Conservation (phyloP, 352 stramenopile genomes). For the Globisporangium lucens region DNA sequence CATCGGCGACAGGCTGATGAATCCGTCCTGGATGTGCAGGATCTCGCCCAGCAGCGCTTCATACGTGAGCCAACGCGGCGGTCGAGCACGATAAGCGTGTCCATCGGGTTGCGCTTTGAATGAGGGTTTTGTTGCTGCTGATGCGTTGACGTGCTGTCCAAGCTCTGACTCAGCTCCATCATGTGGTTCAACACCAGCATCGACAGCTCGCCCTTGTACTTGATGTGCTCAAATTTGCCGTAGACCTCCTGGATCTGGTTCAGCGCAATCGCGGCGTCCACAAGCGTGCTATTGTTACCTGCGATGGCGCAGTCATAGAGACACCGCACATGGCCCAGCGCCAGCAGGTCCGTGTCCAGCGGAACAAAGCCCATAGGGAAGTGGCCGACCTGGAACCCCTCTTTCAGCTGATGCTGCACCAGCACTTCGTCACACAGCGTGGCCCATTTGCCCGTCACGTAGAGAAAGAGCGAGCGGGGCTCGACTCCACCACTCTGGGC, state of each 20-base stretch:
- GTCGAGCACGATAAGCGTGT: slow-evolving; percentile 74
- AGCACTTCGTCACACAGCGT: slow-evolving; percentile 47
- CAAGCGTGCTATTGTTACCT: slow-evolving; percentile 43
- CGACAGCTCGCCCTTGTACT: slow-evolving; percentile 75
- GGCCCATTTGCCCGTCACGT: slow-evolving; percentile 50
- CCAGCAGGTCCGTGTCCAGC: slow-evolving; percentile 56
- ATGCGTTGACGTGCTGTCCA: neutral
- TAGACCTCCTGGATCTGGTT: slow-evolving; percentile 55
- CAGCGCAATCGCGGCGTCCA: slow-evolving; percentile 48
- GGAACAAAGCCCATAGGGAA: slow-evolving; percentile 56
- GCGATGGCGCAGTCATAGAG: slow-evolving; percentile 52
- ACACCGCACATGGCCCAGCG: slow-evolving; percentile 47
- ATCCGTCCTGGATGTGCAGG: slow-evolving; percentile 59
- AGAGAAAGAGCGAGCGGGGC: slow-evolving; percentile 27
- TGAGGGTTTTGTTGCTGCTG: neutral
- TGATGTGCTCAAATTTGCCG: slow-evolving; percentile 59
- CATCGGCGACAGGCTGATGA: slow-evolving; percentile 34
- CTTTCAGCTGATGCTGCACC: slow-evolving; percentile 27
- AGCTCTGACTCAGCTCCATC: slow-evolving; percentile 44
- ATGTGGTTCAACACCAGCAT: slow-evolving; percentile 67
- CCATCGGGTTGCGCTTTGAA: slow-evolving; percentile 25
- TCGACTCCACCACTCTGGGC: slow-evolving; percentile 15
- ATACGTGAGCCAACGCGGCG: slow-evolving; percentile 64
- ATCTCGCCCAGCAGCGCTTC: slow-evolving; percentile 69
- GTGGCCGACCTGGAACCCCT: slow-evolving; percentile 38